Evolutionary conservation across 305 asterid species (phyloP).

Genomic region (Solanum hybrid): DNA sequence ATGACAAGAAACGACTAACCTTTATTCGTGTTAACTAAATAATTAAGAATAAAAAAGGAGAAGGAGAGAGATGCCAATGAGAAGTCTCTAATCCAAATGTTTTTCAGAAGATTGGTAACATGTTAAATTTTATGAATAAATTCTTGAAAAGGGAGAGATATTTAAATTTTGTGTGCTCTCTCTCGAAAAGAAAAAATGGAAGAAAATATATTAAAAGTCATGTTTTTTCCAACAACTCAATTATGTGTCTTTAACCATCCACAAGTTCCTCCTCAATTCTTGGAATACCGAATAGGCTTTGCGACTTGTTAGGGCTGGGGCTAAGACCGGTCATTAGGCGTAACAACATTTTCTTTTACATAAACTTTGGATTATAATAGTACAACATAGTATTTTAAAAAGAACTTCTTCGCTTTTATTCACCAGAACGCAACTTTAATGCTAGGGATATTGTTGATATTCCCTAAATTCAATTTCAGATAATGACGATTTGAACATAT

Average conservation of each 20-base stretch:
- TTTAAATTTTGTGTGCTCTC: neutral
- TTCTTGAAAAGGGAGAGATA: neutral
- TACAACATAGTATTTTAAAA: neutral
- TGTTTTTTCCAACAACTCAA: neutral
- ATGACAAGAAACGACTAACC: neutral
- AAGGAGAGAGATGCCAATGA: neutral
- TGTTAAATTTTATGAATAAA: neutral
- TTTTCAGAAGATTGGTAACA: neutral
- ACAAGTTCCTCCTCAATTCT: constrained; percentile 15
- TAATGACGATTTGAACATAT: neutral
- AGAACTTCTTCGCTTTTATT: no score
- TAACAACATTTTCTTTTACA: neutral
- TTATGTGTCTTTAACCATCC: constrained; percentile 11
- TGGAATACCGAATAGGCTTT: constrained; percentile 8
- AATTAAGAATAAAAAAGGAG: neutral
- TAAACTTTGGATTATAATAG: neutral
- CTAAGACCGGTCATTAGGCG: neutral
- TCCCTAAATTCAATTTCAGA: neutral
- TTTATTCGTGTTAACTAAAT: neutral
- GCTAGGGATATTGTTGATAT: neutral
- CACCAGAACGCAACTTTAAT: neutral
- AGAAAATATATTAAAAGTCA: neutral
- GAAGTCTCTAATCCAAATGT: neutral
- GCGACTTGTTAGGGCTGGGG: neutral
- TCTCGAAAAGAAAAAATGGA: neutral